A percentile compares a stretch with the other conserved stretches of the same genome.
These are phyloP conservation scores for Colletotrichum scovillei DNA, from an alignment of 2,329 filamentous ascomycete species.

Conservation along the genomic window DNA sequence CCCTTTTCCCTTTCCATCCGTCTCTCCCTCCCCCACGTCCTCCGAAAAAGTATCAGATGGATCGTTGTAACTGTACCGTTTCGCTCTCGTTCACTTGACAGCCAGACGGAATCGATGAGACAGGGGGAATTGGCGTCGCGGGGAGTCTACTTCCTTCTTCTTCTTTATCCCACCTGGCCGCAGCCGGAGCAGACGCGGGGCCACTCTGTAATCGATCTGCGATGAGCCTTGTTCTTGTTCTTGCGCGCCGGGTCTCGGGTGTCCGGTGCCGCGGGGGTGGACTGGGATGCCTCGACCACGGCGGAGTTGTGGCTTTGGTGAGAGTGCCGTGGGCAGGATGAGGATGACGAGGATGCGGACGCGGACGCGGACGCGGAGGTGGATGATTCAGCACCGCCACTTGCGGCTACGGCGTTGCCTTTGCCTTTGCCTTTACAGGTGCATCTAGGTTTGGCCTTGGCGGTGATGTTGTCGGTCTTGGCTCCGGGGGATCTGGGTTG, in stretches of 20 bases:
- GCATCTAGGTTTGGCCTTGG: background rate
- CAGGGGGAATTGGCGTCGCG: too few species aligned
- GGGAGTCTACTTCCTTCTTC: background rate
- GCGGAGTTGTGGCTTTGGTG: background rate
- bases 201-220: slow-evolving; percentile 4
- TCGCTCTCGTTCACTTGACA: background rate
- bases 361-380: background rate
- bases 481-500: background rate
- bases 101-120: background rate
- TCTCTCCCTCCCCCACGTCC: background rate
- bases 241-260: background rate
- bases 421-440: background rate
- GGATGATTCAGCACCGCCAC: slow-evolving; percentile 3
- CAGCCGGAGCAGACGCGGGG: slow-evolving; percentile 16
- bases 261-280: background rate
- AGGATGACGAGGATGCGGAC: too few species aligned
- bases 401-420: background rate
- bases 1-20: background rate
- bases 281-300: slow-evolving; percentile 6
- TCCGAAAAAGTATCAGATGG: background rate
- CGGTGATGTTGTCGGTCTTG: background rate
- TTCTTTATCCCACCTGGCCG: background rate
- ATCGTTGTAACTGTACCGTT: background rate
- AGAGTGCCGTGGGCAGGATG: slow-evolving; percentile 2
- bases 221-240: background rate